Conservation (phyloP, 2,329 filamentous ascomycete genomes). For the Claviceps cyperi region DNA sequence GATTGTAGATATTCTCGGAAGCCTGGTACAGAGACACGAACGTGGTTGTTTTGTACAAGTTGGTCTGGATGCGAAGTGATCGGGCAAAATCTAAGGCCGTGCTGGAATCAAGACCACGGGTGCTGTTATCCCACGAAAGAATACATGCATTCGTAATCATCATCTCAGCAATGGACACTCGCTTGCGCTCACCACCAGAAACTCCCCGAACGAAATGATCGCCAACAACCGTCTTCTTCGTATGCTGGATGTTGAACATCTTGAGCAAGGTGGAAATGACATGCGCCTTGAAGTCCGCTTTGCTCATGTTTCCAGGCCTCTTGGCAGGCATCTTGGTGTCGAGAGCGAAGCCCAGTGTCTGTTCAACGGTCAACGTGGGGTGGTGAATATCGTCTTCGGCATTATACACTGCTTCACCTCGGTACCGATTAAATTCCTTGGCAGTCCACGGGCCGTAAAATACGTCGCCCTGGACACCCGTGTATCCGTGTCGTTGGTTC, state of each 20-base stretch:
- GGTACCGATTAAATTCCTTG: slow-evolving; percentile 57
- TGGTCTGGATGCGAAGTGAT: slow-evolving; percentile 65
- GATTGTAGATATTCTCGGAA: slow-evolving; percentile 64
- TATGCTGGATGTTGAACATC: slow-evolving; percentile 92
- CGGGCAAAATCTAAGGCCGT: slow-evolving; percentile 53
- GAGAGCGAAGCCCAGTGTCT: slow-evolving; percentile 73
- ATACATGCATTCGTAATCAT: slow-evolving; percentile 62
- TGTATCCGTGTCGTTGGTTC: slow-evolving; percentile 48
- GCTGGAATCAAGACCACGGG: slow-evolving; percentile 52
- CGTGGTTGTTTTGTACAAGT: slow-evolving; percentile 70
- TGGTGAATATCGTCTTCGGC: slow-evolving; percentile 69
- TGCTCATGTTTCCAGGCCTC: slow-evolving; percentile 57
- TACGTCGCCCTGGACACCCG: slow-evolving; percentile 50
- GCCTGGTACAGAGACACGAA: slow-evolving; percentile 81
- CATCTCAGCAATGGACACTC: slow-evolving; percentile 72
- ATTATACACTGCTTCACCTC: slow-evolving; percentile 75
- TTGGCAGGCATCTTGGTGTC: slow-evolving; percentile 77
- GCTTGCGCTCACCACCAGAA: slow-evolving; percentile 65
- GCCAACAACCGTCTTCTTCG: slow-evolving; percentile 70
- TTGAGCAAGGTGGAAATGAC: slow-evolving; percentile 63
- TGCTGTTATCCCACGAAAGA: slow-evolving; percentile 63
- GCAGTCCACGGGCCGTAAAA: slow-evolving; percentile 61
- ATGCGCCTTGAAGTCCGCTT: slow-evolving; percentile 60
- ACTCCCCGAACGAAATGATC: slow-evolving; percentile 69
- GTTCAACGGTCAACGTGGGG: slow-evolving; percentile 71